Conservation (phyloP, 805 yeast genomes). For the Saccharomyces eubayanus region DNA sequence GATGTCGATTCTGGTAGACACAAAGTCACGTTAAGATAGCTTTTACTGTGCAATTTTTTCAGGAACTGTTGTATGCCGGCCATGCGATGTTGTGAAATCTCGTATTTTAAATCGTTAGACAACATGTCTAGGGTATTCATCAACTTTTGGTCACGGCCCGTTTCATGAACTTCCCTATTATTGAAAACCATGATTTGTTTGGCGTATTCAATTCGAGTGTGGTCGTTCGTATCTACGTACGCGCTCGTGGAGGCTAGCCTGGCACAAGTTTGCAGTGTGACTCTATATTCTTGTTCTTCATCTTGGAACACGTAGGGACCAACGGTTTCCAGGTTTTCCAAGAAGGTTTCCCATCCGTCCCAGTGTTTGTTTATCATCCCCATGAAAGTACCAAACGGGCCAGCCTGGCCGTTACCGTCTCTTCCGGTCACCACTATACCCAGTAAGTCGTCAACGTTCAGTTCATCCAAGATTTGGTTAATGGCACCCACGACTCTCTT, state of each 20-base stretch:
- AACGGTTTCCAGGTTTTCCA: slow-evolving; percentile 32
- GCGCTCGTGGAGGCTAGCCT: slow-evolving; percentile 10
- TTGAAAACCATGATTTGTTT: neutral
- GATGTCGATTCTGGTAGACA: neutral
- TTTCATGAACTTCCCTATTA: neutral
- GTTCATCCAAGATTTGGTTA: slow-evolving; percentile 18
- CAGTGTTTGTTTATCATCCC: slow-evolving; percentile 40
- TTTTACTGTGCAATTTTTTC: neutral
- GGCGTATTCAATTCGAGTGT: neutral
- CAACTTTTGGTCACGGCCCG: neutral
- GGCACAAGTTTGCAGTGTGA: slow-evolving; percentile 20
- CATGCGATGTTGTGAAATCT: neutral
- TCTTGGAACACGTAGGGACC: slow-evolving; percentile 12
- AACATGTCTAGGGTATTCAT: neutral
- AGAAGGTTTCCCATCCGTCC: slow-evolving; percentile 42
- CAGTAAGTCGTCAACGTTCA: slow-evolving; percentile 36
- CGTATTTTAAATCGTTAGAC: neutral
- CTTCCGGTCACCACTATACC: slow-evolving; percentile 44
- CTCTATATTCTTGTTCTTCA: slow-evolving; percentile 10
- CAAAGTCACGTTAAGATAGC: neutral
- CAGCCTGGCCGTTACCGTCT: slow-evolving; percentile 32
- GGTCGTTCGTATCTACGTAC: neutral
- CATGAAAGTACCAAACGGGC: slow-evolving; percentile 36
- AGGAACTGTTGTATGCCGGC: neutral
- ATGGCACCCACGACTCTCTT: slow-evolving; percentile 22